Evolutionary conservation across 2,329 filamentous ascomycete genomes (phyloP), one percentile per base, ranked within the genome.

Genomic region (Colletotrichum paranaense): DNA sequence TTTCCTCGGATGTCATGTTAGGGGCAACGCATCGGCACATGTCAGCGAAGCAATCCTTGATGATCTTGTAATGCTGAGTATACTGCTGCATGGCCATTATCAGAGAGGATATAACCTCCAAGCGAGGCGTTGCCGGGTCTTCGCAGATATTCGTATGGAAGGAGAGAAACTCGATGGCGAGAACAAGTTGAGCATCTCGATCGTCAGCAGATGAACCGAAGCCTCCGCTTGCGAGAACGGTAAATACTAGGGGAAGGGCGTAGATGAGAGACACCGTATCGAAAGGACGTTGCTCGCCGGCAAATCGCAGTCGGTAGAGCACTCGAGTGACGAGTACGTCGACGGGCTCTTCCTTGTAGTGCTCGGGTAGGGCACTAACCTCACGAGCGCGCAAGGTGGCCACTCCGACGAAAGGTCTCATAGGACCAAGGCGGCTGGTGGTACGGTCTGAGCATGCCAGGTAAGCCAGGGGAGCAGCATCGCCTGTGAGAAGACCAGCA

Each of bases 281-380:
- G 77, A 99, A 95, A 0, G 96, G 95, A n/a, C 95, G 91, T 81
- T 98, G 96, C 81, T 98, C 97, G 65, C 94, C 93, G 49, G 95
- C 90, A 81, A 98, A 98, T 19, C 95, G 93, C 66, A 99, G 86
- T 60, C 96, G 92, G 82, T 98, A 98, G 5, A 99, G 86, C 1
- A 98, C 91, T 81, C 97, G 91, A 3, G 96, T 98, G 14, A 98
- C 88, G 14, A 98, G 89, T 70, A 93, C 91, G 68, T 95, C 94
- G 9, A 98, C 86, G n/a, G 93, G 90, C 80, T 98, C 97, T 75
- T 93, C 88, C 74, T 92, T 89, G 72, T 96, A 88, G 65, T 93
- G 90, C 12, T 92, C 88, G 0, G 94, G 89, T 4, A 99, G 84
- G 11, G 94, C 89, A 19, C 91, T 90, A 42, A 95, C 91, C 9